Evolutionary conservation across 2,329 filamentous ascomycete genomes (phyloP).

Genomic region (Trichocomaceae sp.): DNA sequence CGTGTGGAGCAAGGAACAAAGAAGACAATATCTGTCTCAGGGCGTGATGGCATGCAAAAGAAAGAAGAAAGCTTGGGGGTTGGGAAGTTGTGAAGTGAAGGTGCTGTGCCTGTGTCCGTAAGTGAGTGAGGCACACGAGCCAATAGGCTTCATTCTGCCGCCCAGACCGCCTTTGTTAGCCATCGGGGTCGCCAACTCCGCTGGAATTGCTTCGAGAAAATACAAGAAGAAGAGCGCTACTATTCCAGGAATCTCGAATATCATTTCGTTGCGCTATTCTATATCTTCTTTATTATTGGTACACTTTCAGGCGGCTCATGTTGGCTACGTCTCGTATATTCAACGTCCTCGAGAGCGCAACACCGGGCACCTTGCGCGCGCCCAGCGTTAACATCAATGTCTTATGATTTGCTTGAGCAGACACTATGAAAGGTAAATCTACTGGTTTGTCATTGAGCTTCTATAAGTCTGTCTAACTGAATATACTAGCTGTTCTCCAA

Average conservation of each 20-base stretch:
- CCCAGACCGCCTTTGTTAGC: too few species aligned
- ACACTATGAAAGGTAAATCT: constrained; percentile 13
- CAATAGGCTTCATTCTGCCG: background rate
- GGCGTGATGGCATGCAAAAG: background rate
- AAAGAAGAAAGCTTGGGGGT: background rate
- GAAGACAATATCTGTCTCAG: background rate
- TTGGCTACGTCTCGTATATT: background rate
- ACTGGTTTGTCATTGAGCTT: background rate
- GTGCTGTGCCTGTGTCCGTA: too few species aligned
- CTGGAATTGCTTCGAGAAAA: too few species aligned
- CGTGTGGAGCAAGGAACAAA: background rate
- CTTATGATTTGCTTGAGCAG: background rate
- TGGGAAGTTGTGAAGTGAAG: background rate
- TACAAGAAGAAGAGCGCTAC: background rate
- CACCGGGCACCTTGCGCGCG: background rate
- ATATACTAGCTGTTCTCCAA: constrained; percentile 43
- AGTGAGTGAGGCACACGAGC: background rate
- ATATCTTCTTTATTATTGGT: background rate
- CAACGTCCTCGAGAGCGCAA: background rate
- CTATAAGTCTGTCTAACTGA: background rate
- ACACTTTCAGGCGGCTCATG: background rate
- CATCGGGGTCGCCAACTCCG: too few species aligned
- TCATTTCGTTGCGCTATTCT: background rate
- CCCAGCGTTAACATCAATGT: background rate
- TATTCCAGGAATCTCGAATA: background rate